Base-by-base conservation (phyloP, 179 eudicot species). In the Patellifolia procumbens region DNA sequence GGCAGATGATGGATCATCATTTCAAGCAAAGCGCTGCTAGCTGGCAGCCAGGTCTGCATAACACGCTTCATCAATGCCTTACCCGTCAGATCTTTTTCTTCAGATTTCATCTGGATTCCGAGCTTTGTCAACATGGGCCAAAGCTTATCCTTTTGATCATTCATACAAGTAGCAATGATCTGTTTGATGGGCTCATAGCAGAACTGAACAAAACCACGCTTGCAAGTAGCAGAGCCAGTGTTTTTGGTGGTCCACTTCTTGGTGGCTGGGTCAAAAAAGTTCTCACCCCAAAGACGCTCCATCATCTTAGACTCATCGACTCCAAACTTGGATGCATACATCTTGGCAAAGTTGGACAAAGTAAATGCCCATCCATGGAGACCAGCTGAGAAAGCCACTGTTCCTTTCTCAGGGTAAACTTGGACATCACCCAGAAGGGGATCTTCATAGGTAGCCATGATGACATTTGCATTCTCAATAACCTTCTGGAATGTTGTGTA, bases 31-130 rank as follows among this genome's bases (percentile, higher is more conserved):
- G 80, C 80, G 16, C 34, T 59, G 68, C 80, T 77, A 32, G 80
- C 80, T 51, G 80, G 80, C 55, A 78, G 55, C 80, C 80, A 78
- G 13, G 70, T 78, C 71, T 78, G 80, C 80, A 78, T 71, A 55
- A 78, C 80, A 78, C 80, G 80, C 65, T 78, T 78, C 80, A 78
- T 78, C 76, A 78, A 72, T 7, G 80, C 45, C 70, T 78, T 78
- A 17, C 76, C 80, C 32, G 62, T 56, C 80, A 78, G 72, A 6
- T 78, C 76, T 39, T 78, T 78, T 53, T 78, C 80, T 0, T 78
- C 80, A 12, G 32, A 17, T 72, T 78, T 78, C 71, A 78, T 20
- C 55, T 51, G 71, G 43, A 78, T 68, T 0, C 71, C 71, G 51
- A 78, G 80, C 34, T 78, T 78, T 16, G 76, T 20, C 63, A 78